Evolutionary conservation across 1,284 basidiomycete genomes (phyloP).

Genomic region (Singerocomus inundabilis): DNA sequence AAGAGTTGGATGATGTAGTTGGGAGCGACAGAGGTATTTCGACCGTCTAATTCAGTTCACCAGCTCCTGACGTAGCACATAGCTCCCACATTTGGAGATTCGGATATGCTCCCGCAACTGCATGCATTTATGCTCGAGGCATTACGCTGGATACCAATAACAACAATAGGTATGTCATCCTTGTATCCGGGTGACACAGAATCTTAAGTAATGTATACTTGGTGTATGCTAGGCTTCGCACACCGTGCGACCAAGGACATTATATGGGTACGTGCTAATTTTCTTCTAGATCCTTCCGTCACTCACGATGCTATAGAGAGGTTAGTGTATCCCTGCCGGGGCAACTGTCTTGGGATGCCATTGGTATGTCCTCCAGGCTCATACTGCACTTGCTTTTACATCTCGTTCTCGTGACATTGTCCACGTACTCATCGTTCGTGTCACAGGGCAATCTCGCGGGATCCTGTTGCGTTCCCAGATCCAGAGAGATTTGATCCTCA

Average conservation of each 20-base stretch:
- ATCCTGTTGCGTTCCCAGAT: conserved; percentile 20
- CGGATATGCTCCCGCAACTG: background rate
- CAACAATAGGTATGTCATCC: conserved; percentile 18
- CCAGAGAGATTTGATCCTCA: conserved; percentile 36
- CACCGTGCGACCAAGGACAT: conserved; percentile 40
- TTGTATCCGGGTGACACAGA: background rate
- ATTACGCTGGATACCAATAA: conserved; percentile 40
- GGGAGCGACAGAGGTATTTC: background rate
- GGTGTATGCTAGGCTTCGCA: conserved; percentile 28
- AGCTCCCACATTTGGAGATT: background rate
- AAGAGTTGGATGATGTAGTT: background rate
- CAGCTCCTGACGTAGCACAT: background rate
- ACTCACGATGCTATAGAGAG: conserved; percentile 5
- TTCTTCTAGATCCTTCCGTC: background rate
- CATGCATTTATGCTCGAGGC: conserved; percentile 36
- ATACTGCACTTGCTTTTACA: background rate
- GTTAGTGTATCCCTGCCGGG: conserved; percentile 15
- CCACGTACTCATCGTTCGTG: background rate
- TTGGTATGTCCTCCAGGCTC: conserved; percentile 3
- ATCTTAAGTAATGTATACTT: background rate
- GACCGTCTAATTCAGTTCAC: background rate
- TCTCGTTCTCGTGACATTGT: background rate
- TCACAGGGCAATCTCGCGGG: conserved; percentile 15
- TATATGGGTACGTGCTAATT: conserved; percentile 31
- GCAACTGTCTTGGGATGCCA: conserved; percentile 14